A percentile compares a stretch with the other conserved stretches of the same genome.
Conservation (phyloP, 306 rosid genomes). For the Casuarina cunninghamiana region DNA sequence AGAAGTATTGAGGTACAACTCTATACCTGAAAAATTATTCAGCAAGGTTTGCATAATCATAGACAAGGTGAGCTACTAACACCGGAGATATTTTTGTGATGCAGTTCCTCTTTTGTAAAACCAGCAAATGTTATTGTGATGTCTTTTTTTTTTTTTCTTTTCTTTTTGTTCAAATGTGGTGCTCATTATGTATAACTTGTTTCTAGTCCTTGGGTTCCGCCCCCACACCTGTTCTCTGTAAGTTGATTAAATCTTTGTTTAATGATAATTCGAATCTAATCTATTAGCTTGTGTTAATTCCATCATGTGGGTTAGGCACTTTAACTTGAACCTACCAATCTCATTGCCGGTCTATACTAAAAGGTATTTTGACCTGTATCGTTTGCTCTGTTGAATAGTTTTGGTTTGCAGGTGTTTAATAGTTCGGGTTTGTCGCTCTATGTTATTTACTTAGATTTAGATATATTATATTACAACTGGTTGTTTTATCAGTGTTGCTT, state of each 20-base stretch:
- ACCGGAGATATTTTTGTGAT: conserved; percentile 19
- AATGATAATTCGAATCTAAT: background rate
- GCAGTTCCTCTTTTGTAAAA: background rate
- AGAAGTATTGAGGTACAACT: conserved; percentile 70
- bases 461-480: conserved; percentile 4
- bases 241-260: background rate
- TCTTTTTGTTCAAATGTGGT: background rate
- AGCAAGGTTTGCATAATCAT: conserved; percentile 93
- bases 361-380: background rate
- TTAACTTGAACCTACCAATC: background rate
- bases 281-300: background rate
- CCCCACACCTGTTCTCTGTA: background rate
- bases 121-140: background rate
- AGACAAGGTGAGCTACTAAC: conserved; percentile 72
- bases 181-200: background rate
- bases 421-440: conserved; percentile 1
- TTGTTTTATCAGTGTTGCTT: conserved; percentile 5
- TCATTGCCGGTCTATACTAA: background rate
- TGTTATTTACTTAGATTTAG: conserved; percentile 18
- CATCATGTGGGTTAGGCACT: background rate
- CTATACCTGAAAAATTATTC: conserved; percentile 71
- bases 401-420: conserved; percentile 21
- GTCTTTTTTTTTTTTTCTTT: background rate
- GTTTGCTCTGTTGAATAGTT: background rate
- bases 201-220: background rate